These are phyloP conservation scores for Fusarium stilboides DNA, from an alignment of 2,329 filamentous ascomycete species.

Conservation along the genomic window DNA sequence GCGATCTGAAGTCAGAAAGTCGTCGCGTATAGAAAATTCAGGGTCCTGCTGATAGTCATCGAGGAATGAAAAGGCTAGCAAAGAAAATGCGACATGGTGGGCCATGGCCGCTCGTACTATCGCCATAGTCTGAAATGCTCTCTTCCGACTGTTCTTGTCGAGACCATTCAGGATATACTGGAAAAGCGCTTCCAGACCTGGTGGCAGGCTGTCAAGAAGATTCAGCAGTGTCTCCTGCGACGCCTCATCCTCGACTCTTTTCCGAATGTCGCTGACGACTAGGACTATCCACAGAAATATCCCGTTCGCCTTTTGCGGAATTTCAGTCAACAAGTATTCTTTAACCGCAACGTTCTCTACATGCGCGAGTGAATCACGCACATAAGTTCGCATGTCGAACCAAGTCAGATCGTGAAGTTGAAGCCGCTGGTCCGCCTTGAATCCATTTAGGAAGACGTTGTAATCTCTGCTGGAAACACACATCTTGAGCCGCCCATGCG, in stretches of 20 bases:
- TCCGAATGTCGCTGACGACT: conserved; percentile 3
- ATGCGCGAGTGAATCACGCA: background rate
- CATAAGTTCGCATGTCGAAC: conserved; percentile 12
- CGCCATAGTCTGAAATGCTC: background rate
- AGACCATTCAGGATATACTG: background rate
- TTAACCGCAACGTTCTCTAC: background rate
- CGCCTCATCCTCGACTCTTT: background rate
- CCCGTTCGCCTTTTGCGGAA: background rate
- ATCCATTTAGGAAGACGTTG: conserved; percentile 8
- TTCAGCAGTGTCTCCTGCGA: background rate
- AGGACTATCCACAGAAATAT: conserved; percentile 9
- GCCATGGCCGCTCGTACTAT: background rate
- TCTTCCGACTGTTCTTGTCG: background rate
- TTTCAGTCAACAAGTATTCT: fast-evolving
- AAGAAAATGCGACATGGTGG: background rate
- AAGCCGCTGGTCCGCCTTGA: background rate
- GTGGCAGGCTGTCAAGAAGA: conserved; percentile 3
- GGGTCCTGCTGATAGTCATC: conserved; percentile 3
- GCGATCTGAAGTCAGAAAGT: background rate
- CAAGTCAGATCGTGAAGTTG: conserved; percentile 6
- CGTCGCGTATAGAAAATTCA: background rate
- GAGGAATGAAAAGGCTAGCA: conserved; percentile 11
- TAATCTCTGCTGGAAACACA: conserved; percentile 12
- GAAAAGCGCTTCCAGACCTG: background rate
- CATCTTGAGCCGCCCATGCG: background rate